These are phyloP conservation scores for Pachyrhizus erosus DNA, from an alignment of 306 rosid species.

Conservation along the genomic window DNA sequence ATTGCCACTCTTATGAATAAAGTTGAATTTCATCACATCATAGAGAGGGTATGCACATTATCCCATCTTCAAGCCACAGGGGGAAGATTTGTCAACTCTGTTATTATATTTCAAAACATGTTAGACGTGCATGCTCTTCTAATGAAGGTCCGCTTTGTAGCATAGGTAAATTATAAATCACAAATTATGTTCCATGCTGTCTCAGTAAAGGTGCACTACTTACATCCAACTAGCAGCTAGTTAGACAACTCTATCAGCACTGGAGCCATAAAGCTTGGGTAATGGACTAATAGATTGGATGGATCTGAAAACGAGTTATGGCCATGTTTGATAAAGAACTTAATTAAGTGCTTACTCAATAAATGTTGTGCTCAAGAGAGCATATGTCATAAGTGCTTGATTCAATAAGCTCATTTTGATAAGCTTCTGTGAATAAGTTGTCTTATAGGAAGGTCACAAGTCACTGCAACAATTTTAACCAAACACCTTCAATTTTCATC, in stretches of 20 bases:
- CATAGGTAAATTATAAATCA: not conserved
- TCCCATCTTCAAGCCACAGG: not conserved
- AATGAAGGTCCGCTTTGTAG: not conserved
- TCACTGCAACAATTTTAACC: not conserved
- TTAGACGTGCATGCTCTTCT: not conserved
- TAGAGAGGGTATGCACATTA: not conserved
- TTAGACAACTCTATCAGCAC: not conserved
- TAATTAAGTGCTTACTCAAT: not conserved
- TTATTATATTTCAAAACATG: not conserved
- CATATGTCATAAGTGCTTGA: not conserved
- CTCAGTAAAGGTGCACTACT: not conserved
- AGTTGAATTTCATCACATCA: not conserved
- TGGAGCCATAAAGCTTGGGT: not conserved
- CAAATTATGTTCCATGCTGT: not conserved
- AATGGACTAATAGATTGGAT: not conserved
- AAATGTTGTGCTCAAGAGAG: not conserved
- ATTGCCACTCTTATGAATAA: not conserved
- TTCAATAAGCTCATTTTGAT: not conserved
- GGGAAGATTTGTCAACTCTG: not conserved
- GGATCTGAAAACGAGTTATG: not conserved
- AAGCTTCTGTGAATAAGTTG: not conserved
- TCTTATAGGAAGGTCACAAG: not conserved
- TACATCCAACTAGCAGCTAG: not conserved
- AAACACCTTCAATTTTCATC: not conserved
- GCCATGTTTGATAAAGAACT: not conserved